Evolutionary conservation across 331 rosid species (phyloP).

Genomic region (Phaseolus coccineus): DNA sequence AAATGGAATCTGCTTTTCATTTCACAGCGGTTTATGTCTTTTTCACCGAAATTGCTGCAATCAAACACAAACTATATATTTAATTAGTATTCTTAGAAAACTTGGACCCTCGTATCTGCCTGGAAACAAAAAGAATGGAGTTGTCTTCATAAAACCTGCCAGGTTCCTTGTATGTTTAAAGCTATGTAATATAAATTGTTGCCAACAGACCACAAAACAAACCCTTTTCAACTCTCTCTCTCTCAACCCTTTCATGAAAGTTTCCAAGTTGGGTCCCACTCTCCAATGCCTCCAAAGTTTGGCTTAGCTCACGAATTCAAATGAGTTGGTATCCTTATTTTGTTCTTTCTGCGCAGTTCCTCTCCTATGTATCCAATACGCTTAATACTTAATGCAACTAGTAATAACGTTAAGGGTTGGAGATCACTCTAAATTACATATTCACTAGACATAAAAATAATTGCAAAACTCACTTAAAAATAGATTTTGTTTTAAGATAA

Average conservation of each 20-base stretch:
- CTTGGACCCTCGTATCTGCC: conserved; percentile 67
- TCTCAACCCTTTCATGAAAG: conserved; percentile 13
- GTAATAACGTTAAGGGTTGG: background rate
- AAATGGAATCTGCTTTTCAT: conserved; percentile 64
- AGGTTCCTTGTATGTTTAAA: conserved; percentile 72
- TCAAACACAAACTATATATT: conserved; percentile 51
- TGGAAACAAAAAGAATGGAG: conserved; percentile 64
- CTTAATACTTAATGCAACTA: conserved; percentile 25
- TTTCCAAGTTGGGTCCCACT: conserved; percentile 66
- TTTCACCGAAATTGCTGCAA: conserved; percentile 83
- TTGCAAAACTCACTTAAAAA: too few relatives aligned
- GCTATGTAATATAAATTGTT: conserved; percentile 32
- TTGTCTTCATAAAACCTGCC: conserved; percentile 63
- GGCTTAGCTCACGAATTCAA: conserved; percentile 70
- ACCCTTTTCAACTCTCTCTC: background rate
- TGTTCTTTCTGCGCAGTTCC: conserved; percentile 45
- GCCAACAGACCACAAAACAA: conserved; percentile 16
- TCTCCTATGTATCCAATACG: conserved; percentile 32
- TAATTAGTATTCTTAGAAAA: conserved; percentile 51
- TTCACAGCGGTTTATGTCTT: conserved; percentile 52
- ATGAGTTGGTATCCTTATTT: conserved; percentile 66
- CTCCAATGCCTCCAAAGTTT: conserved; percentile 57
- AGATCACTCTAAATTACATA: background rate
- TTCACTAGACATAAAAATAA: too few relatives aligned
- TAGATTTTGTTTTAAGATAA: too few relatives aligned